These are phyloP conservation scores for Beauveria sp. DNA, from an alignment of 2,329 filamentous ascomycete species.

Conservation along the genomic window DNA sequence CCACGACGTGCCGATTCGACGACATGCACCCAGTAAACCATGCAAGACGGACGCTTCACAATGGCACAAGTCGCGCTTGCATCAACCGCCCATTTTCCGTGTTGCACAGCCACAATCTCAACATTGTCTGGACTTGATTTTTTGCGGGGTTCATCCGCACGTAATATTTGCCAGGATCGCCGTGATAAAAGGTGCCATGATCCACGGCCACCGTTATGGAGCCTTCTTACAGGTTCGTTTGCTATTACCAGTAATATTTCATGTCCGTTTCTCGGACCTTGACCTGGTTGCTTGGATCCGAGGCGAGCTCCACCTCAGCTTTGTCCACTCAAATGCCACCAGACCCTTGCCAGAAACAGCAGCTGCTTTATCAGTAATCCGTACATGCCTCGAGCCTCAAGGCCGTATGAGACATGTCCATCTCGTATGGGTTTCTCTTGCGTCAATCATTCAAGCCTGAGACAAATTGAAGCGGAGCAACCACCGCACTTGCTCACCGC, in stretches of 20 bases:
- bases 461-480: background rate
- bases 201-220: background rate
- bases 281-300: background rate
- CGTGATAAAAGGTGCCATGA: background rate
- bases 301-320: constrained; percentile 6
- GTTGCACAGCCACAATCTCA: constrained; percentile 2
- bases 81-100: background rate
- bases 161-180: background rate
- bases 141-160: background rate
- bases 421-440: background rate
- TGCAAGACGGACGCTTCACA: too few relatives aligned
- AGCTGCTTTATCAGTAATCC: background rate
- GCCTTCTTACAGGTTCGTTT: background rate
- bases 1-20: background rate
- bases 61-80: background rate
- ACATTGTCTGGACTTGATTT: background rate
- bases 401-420: background rate
- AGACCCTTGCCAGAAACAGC: constrained; percentile 2
- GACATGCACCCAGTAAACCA: too few relatives aligned
- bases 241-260: too few relatives aligned
- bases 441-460: background rate
- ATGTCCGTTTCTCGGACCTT: constrained; percentile 4
- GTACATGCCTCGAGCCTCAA: background rate
- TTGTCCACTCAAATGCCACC: background rate
- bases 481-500: background rate